phyloP scores from a whole-genome alignment of 78 protist genomes.

The Dictyostelium firmibasis region DNA sequence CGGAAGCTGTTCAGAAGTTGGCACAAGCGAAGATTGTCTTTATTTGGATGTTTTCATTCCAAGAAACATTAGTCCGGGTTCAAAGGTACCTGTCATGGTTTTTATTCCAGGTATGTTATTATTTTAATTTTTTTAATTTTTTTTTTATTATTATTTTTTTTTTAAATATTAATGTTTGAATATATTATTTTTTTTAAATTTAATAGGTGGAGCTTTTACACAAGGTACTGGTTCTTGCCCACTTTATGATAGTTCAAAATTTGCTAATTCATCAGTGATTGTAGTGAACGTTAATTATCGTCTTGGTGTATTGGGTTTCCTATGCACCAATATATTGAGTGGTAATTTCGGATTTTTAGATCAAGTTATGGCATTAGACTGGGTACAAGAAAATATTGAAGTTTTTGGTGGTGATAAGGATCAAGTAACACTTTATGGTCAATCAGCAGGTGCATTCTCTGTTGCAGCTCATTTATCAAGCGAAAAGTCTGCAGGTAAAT shows the following conservation, averaged over 20 bases:
- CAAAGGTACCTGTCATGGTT: neutral
- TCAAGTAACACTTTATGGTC: constrained; percentile 50
- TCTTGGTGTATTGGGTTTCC: constrained; percentile 53
- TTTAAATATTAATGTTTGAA: neutral
- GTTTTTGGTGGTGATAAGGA: constrained; percentile 86
- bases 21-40: constrained; percentile 80
- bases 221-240: constrained; percentile 30
- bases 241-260: neutral
- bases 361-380: constrained; percentile 81
- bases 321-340: constrained; percentile 33
- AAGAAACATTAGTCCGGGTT: neutral
- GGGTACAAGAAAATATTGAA: constrained; percentile 84
- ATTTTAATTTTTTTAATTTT: neutral
- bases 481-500: constrained; percentile 36
- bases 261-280: constrained; percentile 41
- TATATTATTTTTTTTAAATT: neutral
- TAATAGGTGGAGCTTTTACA: neutral
- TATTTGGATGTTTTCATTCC: constrained; percentile 72
- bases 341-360: constrained; percentile 86
- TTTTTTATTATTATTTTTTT: neutral
- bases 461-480: constrained; percentile 74
- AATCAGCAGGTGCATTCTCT: constrained; percentile 38
- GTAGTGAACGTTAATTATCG: constrained; percentile 66
- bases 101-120: constrained; percentile 10
- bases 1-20: constrained; percentile 34